Base-by-base conservation (phyloP, 2,329 filamentous ascomycete genomes). In the Neofusicoccum cordaticola region DNA sequence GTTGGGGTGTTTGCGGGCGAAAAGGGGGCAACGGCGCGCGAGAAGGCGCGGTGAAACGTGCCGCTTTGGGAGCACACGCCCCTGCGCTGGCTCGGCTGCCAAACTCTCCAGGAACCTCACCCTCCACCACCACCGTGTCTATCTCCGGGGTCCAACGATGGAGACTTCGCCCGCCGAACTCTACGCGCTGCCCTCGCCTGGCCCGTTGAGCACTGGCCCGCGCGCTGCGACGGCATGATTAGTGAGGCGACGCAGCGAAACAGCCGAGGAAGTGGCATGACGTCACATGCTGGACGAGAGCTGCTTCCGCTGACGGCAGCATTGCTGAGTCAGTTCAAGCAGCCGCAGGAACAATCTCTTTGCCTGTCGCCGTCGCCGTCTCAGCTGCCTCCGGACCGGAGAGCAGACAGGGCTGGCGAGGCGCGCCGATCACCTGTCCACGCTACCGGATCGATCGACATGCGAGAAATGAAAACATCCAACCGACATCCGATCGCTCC, bases 391-490 rank as follows among this genome's bases (percentile, higher is more conserved):
- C 41, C 27, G 56, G 31, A 13, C 56, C 31, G 34, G n/a, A 15
- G 41, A 35, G 12, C 4, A 37, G 37, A 34, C 13, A 60, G 13
- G 42, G 41, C 42, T 60, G 42, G 42, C 27, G 41, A 11, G 12
- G 42, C 27, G 9, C 11, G 56, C 7, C 27, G 41, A 60, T 47
- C 41, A 19, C 7, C 53, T 6, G 15, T 15, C 42, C 56, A 17
- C 31, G 56, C 42, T 60, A 37, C 56, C 42, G 56, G 27, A 27
- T 19, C 6, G 56, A 60, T 60, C 56, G 56, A 22, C 56, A n/a
- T 22, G 37, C 22, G 41, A 47, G 56, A 60, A 60, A 60, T 60
- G 41, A 60, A 31, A 58, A 58, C 15, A 44, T 19, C 19, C 42
- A 58, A 31, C 39, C 39, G 34, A n/a, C 37, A 13, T 13, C 19